A percentile compares a stretch with the other conserved stretches of the same genome.
phyloP scores from a whole-genome alignment of 2,329 filamentous ascomycete species.

The Paecilomyces sp. region DNA sequence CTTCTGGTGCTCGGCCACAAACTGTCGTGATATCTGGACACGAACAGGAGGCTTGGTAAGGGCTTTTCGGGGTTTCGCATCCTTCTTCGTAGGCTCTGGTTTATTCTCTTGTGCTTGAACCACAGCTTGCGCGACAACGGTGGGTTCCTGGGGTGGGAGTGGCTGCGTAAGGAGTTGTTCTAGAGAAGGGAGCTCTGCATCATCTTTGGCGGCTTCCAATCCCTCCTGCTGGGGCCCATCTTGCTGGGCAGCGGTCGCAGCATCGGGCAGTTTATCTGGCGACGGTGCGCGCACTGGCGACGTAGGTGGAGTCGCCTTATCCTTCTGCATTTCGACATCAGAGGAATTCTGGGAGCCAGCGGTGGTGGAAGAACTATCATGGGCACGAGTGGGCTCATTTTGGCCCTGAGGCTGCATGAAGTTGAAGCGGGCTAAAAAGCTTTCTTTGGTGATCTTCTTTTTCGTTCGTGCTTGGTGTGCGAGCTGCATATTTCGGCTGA shows the following conservation, averaged over 20 bases:
- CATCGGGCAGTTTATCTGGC: constrained; percentile 2
- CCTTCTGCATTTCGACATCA: constrained; percentile 34
- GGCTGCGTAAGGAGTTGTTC: constrained; percentile 25
- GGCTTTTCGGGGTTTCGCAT: constrained; percentile 19
- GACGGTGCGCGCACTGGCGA: constrained; percentile 44
- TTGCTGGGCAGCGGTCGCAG: not conserved
- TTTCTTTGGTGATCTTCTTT: constrained; percentile 80
- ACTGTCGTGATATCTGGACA: constrained; percentile 33
- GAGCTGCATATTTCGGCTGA: constrained; percentile 84
- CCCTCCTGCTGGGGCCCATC: constrained; percentile 3
- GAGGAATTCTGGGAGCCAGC: constrained; percentile 46
- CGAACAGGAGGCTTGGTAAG: constrained; percentile 26
- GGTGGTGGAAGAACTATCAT: constrained; percentile 28
- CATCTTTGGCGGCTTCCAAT: constrained; percentile 14
- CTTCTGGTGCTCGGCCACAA: constrained; percentile 25
- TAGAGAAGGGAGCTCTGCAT: constrained; percentile 32
- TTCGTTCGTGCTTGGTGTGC: constrained; percentile 83
- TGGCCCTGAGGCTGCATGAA: constrained; percentile 47
- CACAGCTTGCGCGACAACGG: constrained; percentile 2
- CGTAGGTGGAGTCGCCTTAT: constrained; percentile 62
- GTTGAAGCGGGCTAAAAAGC: constrained; percentile 78
- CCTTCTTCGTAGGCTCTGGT: constrained; percentile 14
- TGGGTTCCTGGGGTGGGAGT: constrained; percentile 7
- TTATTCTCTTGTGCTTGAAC: constrained; percentile 1
- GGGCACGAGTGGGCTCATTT: constrained; percentile 16